Conservation (phyloP, 257 asterid genomes). For the Solanum pimpinellifolium region DNA sequence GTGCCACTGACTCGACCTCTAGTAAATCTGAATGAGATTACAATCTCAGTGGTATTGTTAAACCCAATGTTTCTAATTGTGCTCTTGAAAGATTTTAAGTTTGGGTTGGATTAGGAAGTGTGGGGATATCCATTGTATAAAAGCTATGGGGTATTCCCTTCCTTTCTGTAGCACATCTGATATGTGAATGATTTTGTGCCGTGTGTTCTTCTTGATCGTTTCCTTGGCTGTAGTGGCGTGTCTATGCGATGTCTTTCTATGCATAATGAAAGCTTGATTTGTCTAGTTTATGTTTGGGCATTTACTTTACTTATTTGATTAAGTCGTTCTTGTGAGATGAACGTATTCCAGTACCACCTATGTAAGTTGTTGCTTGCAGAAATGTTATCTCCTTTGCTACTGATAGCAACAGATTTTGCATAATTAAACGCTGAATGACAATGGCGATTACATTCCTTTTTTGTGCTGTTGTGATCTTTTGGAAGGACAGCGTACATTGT, state of each 20-base stretch:
- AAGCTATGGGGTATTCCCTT: background rate
- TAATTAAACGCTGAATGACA: background rate
- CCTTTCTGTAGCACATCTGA: background rate
- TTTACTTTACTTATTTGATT: background rate
- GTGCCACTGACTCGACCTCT: constrained; percentile 1
- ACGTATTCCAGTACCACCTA: background rate
- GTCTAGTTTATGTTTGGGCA: background rate
- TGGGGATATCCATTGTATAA: background rate
- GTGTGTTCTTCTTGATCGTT: background rate
- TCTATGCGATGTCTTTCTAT: background rate
- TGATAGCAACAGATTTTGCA: background rate
- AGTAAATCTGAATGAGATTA: constrained; percentile 27
- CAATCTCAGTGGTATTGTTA: background rate
- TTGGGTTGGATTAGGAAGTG: background rate
- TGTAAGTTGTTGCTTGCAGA: background rate
- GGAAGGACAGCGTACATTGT: no score
- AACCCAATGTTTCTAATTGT: background rate
- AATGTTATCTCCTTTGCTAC: background rate
- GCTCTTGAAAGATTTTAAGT: background rate
- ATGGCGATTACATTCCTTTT: background rate
- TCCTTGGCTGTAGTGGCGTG: background rate
- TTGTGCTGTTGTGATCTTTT: background rate
- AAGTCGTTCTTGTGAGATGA: background rate
- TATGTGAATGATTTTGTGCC: background rate
- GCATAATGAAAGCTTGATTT: background rate